Evolutionary conservation across 2,329 filamentous ascomycete species (phyloP), one percentile per base, ranked within the genome.

Genomic region (Pezicula radicicola): DNA sequence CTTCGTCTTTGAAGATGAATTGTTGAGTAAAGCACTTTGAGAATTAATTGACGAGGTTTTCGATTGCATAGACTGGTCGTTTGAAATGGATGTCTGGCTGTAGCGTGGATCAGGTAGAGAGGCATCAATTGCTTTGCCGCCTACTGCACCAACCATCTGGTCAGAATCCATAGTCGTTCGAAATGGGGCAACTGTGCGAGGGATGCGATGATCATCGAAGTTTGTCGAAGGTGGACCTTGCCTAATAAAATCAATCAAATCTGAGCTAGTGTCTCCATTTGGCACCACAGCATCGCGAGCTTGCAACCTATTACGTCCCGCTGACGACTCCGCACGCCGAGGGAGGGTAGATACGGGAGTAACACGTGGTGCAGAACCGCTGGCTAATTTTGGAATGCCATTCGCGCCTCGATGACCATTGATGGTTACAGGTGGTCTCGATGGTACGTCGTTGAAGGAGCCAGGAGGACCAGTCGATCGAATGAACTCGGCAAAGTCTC

Each of bases 221-320:
- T 75, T 72, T 13, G 58, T 47, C 55, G 74, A 79, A 0, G 89
- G 87, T 3, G 91, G 91, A 1, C 92, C 93, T 66, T 90, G 86
- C 43, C 92, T 86, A 58, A 99, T 95, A 68, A 99, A 97, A 66
- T 97, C 92, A 59, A 97, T 96, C 52, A 99, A 74, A 55, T 97
- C 94, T 12, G 89, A 88, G 51, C 86, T 95, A 58, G 86, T 85
- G 47, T 83, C 83, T 48, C 76, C 78, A 52, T 73, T 74, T 46
- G 84, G 78, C 15, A 84, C 78, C 40, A 79, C 76, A 36, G 89
- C 83, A 55, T 91, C 85, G 46, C 91, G 87, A 52, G 93, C 85
- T 68, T 88, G 80, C 45, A 88, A 77, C 53, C 81, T 82, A 44
- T 73, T 74, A 52, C 79, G 74, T 55, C 67, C 76, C 49, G 70